Conservation (phyloP, 2,329 filamentous ascomycete genomes). For the Cercospora janseana region DNA sequence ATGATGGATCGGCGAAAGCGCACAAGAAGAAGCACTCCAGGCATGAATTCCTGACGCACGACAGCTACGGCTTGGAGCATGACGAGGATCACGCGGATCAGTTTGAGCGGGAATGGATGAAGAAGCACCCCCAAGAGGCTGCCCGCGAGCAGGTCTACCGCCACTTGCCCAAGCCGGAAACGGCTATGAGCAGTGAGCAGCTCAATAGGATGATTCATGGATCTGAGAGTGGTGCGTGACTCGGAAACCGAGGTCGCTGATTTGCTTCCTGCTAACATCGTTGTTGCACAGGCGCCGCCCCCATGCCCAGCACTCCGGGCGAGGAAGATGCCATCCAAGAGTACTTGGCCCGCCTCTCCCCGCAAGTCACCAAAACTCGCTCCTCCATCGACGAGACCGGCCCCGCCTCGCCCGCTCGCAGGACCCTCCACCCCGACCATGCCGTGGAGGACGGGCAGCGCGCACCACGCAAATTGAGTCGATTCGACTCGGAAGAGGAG, state of each 20-base stretch:
- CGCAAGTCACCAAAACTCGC: conserved; percentile 50
- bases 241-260: too few relatives aligned
- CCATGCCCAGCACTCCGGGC: conserved; percentile 70
- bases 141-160: conserved; percentile 73
- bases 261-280: conserved; percentile 20
- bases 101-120: conserved; percentile 87
- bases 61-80: conserved; percentile 90
- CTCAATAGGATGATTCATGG: conserved; percentile 84
- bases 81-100: conserved; percentile 72
- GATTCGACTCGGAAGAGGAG: conserved; percentile 36
- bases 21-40: conserved; percentile 68
- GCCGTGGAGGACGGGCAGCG: conserved; percentile 46
- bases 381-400: conserved; percentile 40
- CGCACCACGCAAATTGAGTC: conserved; percentile 38
- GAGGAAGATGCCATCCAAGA: conserved; percentile 88
- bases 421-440: conserved; percentile 43
- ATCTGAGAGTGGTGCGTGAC: conserved; percentile 57
- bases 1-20: conserved; percentile 57
- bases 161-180: conserved; percentile 66
- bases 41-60: conserved; percentile 71
- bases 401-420: conserved; percentile 44
- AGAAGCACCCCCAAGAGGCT: conserved; percentile 81
- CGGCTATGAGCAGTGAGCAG: conserved; percentile 83
- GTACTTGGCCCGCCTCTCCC: conserved; percentile 71
- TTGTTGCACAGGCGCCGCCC: conserved; percentile 11